Evolutionary conservation across 2,329 filamentous ascomycete species (phyloP).

Genomic region (Diaporthe velutina): DNA sequence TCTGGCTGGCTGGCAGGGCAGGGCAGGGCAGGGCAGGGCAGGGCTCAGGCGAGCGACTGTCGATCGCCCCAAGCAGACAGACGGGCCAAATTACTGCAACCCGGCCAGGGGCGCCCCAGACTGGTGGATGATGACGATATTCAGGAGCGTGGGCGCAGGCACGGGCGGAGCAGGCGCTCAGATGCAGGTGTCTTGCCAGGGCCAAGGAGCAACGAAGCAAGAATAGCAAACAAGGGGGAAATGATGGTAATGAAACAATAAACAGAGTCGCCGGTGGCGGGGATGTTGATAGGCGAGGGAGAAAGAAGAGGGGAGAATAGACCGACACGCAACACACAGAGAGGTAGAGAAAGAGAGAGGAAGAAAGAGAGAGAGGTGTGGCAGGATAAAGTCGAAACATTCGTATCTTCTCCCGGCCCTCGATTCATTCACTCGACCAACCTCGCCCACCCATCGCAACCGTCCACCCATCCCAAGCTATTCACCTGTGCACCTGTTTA

Average conservation of each 20-base stretch:
- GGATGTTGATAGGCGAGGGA: not conserved
- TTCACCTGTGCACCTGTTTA: not conserved
- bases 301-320: not conserved
- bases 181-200: not conserved
- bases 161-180: slow-evolving; percentile 5
- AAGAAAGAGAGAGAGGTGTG: not conserved
- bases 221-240: slow-evolving; percentile 16
- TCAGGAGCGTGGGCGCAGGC: slow-evolving; percentile 28
- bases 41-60: slow-evolving; percentile 23
- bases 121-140: slow-evolving; percentile 35
- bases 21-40: not conserved
- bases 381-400: slow-evolving; percentile 24
- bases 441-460: not conserved
- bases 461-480: too few relatives aligned
- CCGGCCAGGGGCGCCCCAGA: slow-evolving; percentile 38
- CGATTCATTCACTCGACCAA: not conserved
- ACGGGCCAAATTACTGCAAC: slow-evolving; percentile 32
- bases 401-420: slow-evolving; percentile 4
- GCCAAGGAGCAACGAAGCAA: not conserved
- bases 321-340: not conserved
- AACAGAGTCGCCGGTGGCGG: slow-evolving; percentile 17
- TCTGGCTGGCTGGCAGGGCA: not conserved
- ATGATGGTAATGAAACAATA: slow-evolving; percentile 11
- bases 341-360: too few relatives aligned
- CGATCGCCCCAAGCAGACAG: slow-evolving; percentile 26